Base-by-base conservation (phyloP, 2,329 filamentous ascomycete genomes). In the Microthyrium microscopicum region DNA sequence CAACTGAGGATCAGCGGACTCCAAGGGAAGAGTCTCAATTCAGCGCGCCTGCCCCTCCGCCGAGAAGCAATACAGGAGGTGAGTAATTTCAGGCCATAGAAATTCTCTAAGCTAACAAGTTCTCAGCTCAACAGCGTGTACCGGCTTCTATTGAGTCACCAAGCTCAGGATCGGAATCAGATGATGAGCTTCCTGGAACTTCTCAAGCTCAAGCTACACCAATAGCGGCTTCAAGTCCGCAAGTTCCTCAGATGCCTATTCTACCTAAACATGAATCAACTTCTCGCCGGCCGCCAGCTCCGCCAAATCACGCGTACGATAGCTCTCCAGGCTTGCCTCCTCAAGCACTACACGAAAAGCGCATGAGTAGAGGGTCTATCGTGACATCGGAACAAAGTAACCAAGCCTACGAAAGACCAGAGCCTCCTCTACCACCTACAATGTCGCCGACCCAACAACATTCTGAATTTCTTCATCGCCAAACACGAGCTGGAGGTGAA, bases 121-220 rank as follows among this genome's bases (percentile, higher is more conserved):
- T n/a, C n/a, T n/a, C n/a, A n/a, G n/a, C n/a, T n/a, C n/a, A 76
- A 29, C 60, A 64, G 2, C 70, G 69, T 26, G 62, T 68, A 32
- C 58, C 68, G 25, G 57, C 65, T 22, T 60, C 61, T 27, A 49
- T 69, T 12, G 62, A 66, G 30, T 80, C 80, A 26, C 74, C 73
- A 29, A 82, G 74, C 37, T 68, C 77, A 39, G 84, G 83, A 20
- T 91, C 83, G 2, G 81, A 79, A 50, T 89, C 85, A 27, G 85
- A 91, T 45, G 85, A 94, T 51, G 87, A 94, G 52, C 60, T 84
- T 45, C 50, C 56, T 19, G 41, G 20, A 9, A 32, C 27, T n/a
- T 26, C 28, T 20, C 13, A n/a, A 18, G 26, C 6, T 16, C 29
- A 27, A 24, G 27, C 26, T 29, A 9, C 26, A 9, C 26, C 26